Base-by-base conservation (phyloP, 805 yeast genomes). In the Wickerhamiella brachini region DNA sequence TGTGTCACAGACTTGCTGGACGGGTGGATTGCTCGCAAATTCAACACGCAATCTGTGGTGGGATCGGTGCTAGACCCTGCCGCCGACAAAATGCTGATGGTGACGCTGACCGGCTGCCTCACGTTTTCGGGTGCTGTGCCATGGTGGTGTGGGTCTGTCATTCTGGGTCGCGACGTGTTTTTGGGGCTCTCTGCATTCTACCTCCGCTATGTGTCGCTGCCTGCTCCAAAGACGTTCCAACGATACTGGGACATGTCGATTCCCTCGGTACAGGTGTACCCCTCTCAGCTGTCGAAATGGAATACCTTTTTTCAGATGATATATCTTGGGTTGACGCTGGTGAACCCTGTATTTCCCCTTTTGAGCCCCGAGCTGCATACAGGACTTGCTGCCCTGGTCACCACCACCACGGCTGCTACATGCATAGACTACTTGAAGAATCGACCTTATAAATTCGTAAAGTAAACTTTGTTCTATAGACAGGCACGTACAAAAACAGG, bases 221-320 rank as follows among this genome's bases (percentile, higher is more conserved):
- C 90, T 0, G 68, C 78, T 0, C 95, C 95, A 17, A 80, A 76
- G 59, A 85, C 95, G 0, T 72, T 85, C 55, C 57, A 63, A 21
- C 71, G 93, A 51, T 87, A 73, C 64, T 81, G 87, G 75, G 95
- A 93, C 65, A 76, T 90, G 66, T 76, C 79, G 55, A 76, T 79
- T 54, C 90, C 83, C 3, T 81, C 88, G 22, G 95, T 87, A 0
- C 86, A 85, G 52, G 95, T 94, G 2, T 84, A 75, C 53, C 98
- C 99, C 1, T 86, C 94, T 5, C 69, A 73, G 39, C 78, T 94
- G 22, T 87, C 95, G 12, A 90, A 90, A 64, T 75, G 80, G 65
- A 93, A 93, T 68, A 93, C 99, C 0, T 86, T 81, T 1, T 74
- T 93, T 54, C 99, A 93, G 65, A 90, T 93, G 97, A 63, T 85